These are phyloP conservation scores for Cicer judaicum DNA, from an alignment of 306 rosid genomes.

Conservation along the genomic window DNA sequence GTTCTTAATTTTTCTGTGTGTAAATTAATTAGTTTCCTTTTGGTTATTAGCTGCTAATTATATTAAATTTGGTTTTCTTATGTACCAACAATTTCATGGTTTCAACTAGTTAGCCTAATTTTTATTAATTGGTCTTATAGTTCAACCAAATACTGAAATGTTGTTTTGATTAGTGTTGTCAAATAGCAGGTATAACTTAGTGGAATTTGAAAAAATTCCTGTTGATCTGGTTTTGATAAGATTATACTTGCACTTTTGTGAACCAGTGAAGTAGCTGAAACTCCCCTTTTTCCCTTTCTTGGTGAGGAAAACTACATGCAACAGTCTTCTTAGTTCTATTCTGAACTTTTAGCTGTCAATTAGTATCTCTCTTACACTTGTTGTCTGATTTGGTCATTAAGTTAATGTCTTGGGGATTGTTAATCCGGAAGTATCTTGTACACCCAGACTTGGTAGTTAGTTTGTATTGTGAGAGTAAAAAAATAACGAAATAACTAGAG, in stretches of 20 bases:
- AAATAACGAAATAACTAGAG: background rate
- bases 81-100: constrained; percentile 19
- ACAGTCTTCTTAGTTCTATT: background rate
- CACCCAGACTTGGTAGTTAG: background rate
- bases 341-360: background rate
- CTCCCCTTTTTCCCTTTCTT: background rate
- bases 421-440: background rate
- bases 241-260: background rate
- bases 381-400: background rate
- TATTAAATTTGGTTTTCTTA: background rate
- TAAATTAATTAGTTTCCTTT: background rate
- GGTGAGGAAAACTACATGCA: background rate
- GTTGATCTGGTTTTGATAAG: background rate
- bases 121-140: background rate
- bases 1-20: background rate
- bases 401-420: constrained; percentile 1
- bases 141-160: constrained; percentile 3
- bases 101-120: constrained; percentile 17
- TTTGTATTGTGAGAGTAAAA: background rate
- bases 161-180: background rate
- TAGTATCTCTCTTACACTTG: background rate
- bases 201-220: too few relatives aligned
- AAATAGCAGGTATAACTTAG: too few relatives aligned
- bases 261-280: background rate
- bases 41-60: constrained; percentile 10